Evolutionary conservation across 257 asterid species (phyloP), one percentile per base, ranked within the genome.

Genomic region (Gardenia jasminoides): DNA sequence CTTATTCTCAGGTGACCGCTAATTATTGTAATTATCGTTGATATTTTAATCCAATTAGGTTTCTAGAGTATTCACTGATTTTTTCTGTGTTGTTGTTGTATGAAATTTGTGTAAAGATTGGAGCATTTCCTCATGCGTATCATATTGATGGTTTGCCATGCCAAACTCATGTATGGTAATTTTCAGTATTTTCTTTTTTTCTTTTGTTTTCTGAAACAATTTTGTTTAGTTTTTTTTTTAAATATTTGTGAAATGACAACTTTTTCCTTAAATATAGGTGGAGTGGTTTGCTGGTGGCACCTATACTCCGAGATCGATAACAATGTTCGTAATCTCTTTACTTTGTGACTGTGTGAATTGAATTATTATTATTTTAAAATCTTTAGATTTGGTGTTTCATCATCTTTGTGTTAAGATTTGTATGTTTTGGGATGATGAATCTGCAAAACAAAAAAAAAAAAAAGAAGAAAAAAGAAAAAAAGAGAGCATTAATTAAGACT

Each of bases 51-150:
- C 41, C 4, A 36, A 36, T 36, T 36, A 36, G 41, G 41, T 36
- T 36, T 54, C 47, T 26, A 20, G 4, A 43, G 6, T 24, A 9
- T 11, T 65, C 70, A 33, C 46, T 67, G 26, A 46, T 31, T 43
- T 30, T 52, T 5, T 70, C 46, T 64, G 41, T 11, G 8, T 28
- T 24, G 3, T 77, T n/a, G 26, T 76, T 31, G 61, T 62, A 72
- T 46, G 64, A n/a, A 58, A 28, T 44, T n/a, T 82, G 65, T 28
- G 15, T 44, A 58, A 62, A 93, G 98, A 64, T 86, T 72, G 94
- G 90, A 83, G 87, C 80, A 26, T 89, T 91, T 85, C 97, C 92
- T 78, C 98, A 95, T 80, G 70, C 65, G 47, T 95, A 95, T 85
- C 98, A 92, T 83, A 87, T 89, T 58, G 43, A 86, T 66, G 93